Evolutionary conservation across 306 rosid species (phyloP).

Genomic region (Coriaria nepalensis): DNA sequence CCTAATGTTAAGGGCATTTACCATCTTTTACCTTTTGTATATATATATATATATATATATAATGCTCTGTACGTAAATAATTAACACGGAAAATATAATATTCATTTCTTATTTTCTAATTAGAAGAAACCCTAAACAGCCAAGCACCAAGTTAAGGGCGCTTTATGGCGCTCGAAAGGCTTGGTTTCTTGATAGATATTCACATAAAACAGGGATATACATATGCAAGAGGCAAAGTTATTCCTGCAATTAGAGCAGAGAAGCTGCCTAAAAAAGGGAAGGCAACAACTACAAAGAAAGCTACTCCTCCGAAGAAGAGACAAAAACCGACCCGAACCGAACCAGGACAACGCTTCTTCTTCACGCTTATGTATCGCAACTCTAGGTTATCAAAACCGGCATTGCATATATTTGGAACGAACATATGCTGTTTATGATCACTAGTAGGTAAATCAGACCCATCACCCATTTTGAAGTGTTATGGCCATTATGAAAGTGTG

Average conservation of each 20-base stretch:
- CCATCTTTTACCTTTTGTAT: no score
- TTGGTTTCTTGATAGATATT: constrained; percentile 42
- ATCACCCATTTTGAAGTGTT: constrained; percentile 26
- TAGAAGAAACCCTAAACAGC: constrained; percentile 44
- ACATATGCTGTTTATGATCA: constrained; percentile 27
- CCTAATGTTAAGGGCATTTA: no score
- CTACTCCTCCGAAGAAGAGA: constrained; percentile 38
- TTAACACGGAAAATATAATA: no score
- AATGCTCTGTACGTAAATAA: no score
- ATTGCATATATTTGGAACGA: constrained; percentile 54
- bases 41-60: no score
- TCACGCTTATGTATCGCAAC: constrained; percentile 22
- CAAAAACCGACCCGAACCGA: constrained; percentile 23
- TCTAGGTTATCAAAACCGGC: constrained; percentile 52
- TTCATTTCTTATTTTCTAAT: no score
- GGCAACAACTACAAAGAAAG: constrained; percentile 33
- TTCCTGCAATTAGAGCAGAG: constrained; percentile 32
- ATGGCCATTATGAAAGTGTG: constrained; percentile 15
- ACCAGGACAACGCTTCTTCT: constrained; percentile 27
- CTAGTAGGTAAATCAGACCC: constrained; percentile 25
- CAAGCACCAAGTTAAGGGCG: constrained; percentile 29
- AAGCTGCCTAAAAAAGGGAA: constrained; percentile 51
- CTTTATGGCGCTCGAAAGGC: constrained; percentile 16
- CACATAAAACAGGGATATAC: constrained; percentile 81
- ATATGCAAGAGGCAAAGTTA: constrained; percentile 46